Evolutionary conservation across 768 basidiomycete genomes (phyloP).

Genomic region (Phlebiopsis flavidoalba): DNA sequence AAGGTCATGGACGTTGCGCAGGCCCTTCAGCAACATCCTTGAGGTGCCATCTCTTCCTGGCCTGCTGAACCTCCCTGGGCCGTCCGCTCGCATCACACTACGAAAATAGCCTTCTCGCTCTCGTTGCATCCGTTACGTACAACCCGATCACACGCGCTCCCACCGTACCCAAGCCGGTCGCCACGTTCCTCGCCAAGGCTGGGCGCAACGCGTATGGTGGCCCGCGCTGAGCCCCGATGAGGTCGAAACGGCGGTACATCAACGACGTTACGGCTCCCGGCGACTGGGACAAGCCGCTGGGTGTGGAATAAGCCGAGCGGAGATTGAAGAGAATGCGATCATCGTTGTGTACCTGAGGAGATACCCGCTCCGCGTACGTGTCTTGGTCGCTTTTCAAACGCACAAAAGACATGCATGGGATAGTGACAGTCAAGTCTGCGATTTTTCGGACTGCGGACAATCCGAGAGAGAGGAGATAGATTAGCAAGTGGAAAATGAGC

Average conservation of each 20-base stretch:
- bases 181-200: constrained; percentile 57
- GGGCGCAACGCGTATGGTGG: constrained; percentile 77
- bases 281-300: constrained; percentile 81
- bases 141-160: constrained; percentile 68
- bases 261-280: constrained; percentile 72
- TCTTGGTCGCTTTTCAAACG: constrained; percentile 1
- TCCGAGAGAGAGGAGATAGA: constrained; percentile 5
- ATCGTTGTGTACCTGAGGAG: constrained; percentile 85
- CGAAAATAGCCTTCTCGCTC: constrained; percentile 71
- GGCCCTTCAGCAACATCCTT: constrained; percentile 77
- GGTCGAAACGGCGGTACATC: constrained; percentile 79
- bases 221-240: constrained; percentile 89
- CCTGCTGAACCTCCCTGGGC: constrained; percentile 83
- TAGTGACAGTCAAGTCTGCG: background rate
- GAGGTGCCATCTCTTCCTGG: constrained; percentile 53
- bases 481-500: background rate
- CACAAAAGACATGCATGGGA: background rate
- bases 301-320: constrained; percentile 75
- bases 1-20: constrained; percentile 94
- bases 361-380: constrained; percentile 84
- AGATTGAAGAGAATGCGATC: constrained; percentile 86
- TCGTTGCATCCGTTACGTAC: constrained; percentile 79
- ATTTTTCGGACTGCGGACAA: constrained; percentile 1
- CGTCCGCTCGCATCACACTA: constrained; percentile 79
- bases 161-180: constrained; percentile 69